Evolutionary conservation across 2,329 filamentous ascomycete species (phyloP), one percentile per base, ranked within the genome.

Genomic region (Macrophomina phaseolina): DNA sequence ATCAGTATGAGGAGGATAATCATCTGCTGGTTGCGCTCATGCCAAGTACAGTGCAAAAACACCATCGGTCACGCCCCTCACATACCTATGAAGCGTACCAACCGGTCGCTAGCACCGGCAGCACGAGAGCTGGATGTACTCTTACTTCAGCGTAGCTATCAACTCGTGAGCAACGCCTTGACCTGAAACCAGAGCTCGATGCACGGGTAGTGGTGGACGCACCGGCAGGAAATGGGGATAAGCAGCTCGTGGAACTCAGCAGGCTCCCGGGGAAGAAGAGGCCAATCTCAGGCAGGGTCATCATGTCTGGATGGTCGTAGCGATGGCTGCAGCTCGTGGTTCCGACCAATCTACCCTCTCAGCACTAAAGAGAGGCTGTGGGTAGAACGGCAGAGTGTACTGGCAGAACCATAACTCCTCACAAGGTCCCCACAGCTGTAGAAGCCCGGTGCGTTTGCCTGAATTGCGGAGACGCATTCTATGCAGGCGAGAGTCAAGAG

Each of bases 371-470:
- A 6, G 5, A 49, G n/a, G 45, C 32, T n/a, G 30, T 38, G 2
- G 32, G 9, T 11, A 62, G 23, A 23, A 40, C 58, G n/a, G 45
- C 32, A 11, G 46, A 18, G 11, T 28, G 28, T 36, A 9, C 49
- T 12, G 30, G 7, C 9, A 46, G 28, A 32, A 16, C 16, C 28
- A 4, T 62, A 32, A 5, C 1, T n/a, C 45, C 42, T 16, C 11
- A 11, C 1, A 62, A 16, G 32, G n/a, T 62, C 16, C 42, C 42
- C 14, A 62, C 45, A 14, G 42, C 45, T 4, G 58, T 49, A 5
- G 58, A 62, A 16, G 42, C 32, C 14, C 58, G 38, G 32, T 62
- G 58, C 18, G 40, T 30, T 5, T 62, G 58, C 32, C 49, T 34
- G 45, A 40, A 2, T 11, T 9, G 34, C 12, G n/a, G 14, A 4